Conservation (phyloP, 768 basidiomycete genomes). For the Russula abietina region DNA sequence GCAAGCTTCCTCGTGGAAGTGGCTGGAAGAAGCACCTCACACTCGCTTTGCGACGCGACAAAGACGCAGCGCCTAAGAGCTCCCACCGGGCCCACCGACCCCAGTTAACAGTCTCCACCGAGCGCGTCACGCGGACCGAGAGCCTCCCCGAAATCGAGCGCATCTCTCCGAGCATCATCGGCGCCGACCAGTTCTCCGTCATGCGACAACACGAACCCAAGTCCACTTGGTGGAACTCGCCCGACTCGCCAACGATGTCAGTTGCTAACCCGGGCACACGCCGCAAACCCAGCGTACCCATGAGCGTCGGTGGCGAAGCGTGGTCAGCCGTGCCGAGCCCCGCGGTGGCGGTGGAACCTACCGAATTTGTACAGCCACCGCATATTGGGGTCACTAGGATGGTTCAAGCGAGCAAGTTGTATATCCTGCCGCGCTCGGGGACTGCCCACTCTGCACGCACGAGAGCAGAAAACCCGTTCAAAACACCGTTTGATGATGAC, state of each 20-base stretch:
- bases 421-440: constrained; percentile 33
- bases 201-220: constrained; percentile 23
- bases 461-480: constrained; percentile 54
- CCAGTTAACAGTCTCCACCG: constrained; percentile 41
- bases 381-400: constrained; percentile 11
- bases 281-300: constrained; percentile 35
- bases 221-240: constrained; percentile 33
- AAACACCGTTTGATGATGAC: constrained; percentile 78
- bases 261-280: constrained; percentile 24
- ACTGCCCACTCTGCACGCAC: constrained; percentile 33
- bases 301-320: constrained; percentile 31
- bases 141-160: constrained; percentile 32
- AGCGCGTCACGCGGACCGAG: constrained; percentile 32
- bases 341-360: constrained; percentile 27
- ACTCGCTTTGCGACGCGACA: constrained; percentile 26
- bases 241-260: constrained; percentile 24
- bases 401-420: constrained; percentile 3
- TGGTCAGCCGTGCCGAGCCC: constrained; percentile 29
- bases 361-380: constrained; percentile 20
- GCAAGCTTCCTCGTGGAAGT: constrained; percentile 25
- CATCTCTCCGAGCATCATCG: constrained; percentile 25
- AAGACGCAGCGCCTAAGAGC: constrained; percentile 21
- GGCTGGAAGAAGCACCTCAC: constrained; percentile 22
- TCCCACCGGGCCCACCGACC: constrained; percentile 19
- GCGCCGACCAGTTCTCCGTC: not conserved